Evolutionary conservation across 768 basidiomycete genomes (phyloP), one percentile per base, ranked within the genome.

Genomic region (Tylopilus rubrobrunneus): DNA sequence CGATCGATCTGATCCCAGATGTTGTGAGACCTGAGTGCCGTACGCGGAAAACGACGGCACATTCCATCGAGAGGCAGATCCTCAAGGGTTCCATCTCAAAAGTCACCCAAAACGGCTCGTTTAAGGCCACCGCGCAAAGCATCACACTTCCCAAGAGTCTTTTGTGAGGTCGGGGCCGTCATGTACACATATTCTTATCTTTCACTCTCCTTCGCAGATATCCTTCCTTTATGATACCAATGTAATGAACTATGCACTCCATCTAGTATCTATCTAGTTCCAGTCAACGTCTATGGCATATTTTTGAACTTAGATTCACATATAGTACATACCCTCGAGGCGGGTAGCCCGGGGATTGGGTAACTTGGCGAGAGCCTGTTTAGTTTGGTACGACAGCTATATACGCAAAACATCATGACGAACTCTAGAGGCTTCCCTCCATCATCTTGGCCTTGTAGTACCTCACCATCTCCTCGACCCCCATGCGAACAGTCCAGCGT

Each of bases 361-460:
- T 45, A n/a, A 39, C n/a, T n/a, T 39, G 37, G 37, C n/a, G 37
- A 39, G n/a, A 39, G 37, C n/a, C 17, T 39, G 37, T 39, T 39
- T 39, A 29, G 10, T 31, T 7, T 31, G 31, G 25, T 25, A 25
- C 25, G 25, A 25, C 25, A 25, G 25, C 25, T 25, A 25, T 25
- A 45, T 21, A 8, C 36, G 33, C 37, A 21, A 25, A 15, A 4
- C 2, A 2, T 45, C 7, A 7, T 17, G 7, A 15, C 29, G 31
- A 36, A 43, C 19, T 62, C 65, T 78, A 90, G 37, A 91, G 74
- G 65, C 85, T 87, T 27, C 91, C 91, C 70, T 93, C 91, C 3
- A 79, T 82, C 81, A 93, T 87, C 73, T 87, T 92, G 19, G 86
- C 83, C 72, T 91, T 92, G 77, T 93, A 96, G 71, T 93, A 96